Conservation (phyloP, 108 stramenopile species). For the Cylindrotheca fusiformis region DNA sequence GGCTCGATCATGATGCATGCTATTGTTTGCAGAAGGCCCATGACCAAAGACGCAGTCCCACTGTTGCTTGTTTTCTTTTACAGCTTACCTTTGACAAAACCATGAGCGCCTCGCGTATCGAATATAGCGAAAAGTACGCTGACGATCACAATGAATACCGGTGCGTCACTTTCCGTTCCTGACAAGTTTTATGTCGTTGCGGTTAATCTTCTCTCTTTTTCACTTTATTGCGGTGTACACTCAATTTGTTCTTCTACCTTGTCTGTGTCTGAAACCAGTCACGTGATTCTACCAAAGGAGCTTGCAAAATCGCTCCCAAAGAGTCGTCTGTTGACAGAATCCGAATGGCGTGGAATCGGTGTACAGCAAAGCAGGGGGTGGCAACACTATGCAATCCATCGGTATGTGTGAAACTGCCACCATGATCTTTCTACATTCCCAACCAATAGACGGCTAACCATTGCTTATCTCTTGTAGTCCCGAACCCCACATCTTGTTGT, state of each 20-base stretch:
- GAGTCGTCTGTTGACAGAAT: constrained; percentile 88
- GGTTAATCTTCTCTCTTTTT: no score
- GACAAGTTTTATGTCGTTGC: no score
- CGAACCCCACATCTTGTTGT: constrained; percentile 98
- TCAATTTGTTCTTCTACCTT: no score
- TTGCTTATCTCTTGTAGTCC: constrained; percentile 46
- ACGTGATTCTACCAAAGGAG: constrained; percentile 97
- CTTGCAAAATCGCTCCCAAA: constrained; percentile 95
- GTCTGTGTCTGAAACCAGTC: no score
- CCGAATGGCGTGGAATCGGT: constrained; percentile 95
- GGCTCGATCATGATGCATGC: no score
- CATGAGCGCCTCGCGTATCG: constrained; percentile 82
- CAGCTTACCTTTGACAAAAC: no score
- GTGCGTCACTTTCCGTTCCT: no score
- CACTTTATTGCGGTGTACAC: no score
- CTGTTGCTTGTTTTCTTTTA: not conserved
- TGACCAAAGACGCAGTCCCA: not conserved
- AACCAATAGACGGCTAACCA: not conserved
- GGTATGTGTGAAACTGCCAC: constrained; percentile 36
- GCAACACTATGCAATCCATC: constrained; percentile 98
- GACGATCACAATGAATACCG: constrained; percentile 63
- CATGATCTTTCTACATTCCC: not conserved
- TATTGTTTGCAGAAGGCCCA: no score
- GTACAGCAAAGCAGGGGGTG: constrained; percentile 98
- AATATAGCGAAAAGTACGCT: constrained; percentile 88